These are phyloP conservation scores for Xylaria sp. DNA, from an alignment of 2,329 filamentous ascomycete genomes.

Conservation along the genomic window DNA sequence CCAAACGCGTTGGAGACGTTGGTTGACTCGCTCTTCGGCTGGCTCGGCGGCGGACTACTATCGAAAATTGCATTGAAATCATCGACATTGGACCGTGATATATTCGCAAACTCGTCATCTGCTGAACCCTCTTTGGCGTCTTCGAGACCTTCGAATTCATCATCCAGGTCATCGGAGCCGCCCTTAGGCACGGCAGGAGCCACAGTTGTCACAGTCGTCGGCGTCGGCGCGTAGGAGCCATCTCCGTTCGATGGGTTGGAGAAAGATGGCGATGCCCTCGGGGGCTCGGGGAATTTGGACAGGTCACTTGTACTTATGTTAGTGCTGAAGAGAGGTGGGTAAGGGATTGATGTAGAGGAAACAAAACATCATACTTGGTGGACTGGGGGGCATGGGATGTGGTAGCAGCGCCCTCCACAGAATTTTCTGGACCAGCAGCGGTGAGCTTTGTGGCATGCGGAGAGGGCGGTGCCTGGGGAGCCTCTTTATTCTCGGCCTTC, in stretches of 20 bases:
- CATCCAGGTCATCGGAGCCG: slow-evolving; percentile 75
- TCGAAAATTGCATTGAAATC: slow-evolving; percentile 86
- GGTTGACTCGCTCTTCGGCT: slow-evolving; percentile 56
- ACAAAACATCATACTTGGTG: slow-evolving; percentile 34
- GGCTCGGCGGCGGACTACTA: slow-evolving; percentile 61
- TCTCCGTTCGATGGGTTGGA: slow-evolving; percentile 33
- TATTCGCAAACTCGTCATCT: slow-evolving; percentile 78
- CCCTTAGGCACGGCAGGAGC: slow-evolving; percentile 47
- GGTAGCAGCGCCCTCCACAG: slow-evolving; percentile 28
- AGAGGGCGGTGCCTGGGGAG: slow-evolving; percentile 31
- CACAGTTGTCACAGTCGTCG: slow-evolving; percentile 39
- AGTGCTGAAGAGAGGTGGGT: slow-evolving; percentile 19
- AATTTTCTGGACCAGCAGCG: slow-evolving; percentile 31
- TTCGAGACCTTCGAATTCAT: slow-evolving; percentile 80
- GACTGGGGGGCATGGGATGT: slow-evolving; percentile 31
- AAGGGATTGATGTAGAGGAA: slow-evolving; percentile 5
- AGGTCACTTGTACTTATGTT: slow-evolving; percentile 33
- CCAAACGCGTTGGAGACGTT: slow-evolving; percentile 48
- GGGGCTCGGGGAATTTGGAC: slow-evolving; percentile 36
- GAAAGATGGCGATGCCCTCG: slow-evolving; percentile 42
- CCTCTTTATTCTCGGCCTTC: slow-evolving; percentile 33
- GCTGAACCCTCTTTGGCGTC: slow-evolving; percentile 81
- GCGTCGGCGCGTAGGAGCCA: slow-evolving; percentile 42
- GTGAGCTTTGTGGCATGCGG: slow-evolving; percentile 35
- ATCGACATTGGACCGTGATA: slow-evolving; percentile 70